phyloP scores from a whole-genome alignment of 2,329 filamentous ascomycete species.

The Madurella fahalii region DNA sequence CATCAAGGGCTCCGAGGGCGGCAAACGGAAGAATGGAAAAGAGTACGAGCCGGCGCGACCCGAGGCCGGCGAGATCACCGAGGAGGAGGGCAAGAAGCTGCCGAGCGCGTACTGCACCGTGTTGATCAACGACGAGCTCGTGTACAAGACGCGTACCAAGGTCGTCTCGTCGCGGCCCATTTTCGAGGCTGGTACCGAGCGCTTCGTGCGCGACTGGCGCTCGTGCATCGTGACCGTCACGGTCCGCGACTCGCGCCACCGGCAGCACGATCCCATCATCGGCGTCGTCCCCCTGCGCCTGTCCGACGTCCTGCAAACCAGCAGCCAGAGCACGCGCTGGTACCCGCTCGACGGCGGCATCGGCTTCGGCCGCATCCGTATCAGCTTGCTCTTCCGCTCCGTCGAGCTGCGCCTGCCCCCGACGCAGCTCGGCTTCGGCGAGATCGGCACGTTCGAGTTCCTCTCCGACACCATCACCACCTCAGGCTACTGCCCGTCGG shows the following conservation, averaged over 20 bases:
- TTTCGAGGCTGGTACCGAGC: constrained; percentile 93
- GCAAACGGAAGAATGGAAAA: constrained; percentile 68
- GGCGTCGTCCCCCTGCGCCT: constrained; percentile 87
- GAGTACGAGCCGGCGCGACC: constrained; percentile 87
- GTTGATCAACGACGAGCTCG: constrained; percentile 78
- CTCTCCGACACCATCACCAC: constrained; percentile 65
- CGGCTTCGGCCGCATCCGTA: constrained; percentile 82
- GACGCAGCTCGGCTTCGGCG: constrained; percentile 76
- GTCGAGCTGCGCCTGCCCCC: constrained; percentile 84
- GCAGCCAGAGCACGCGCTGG: constrained; percentile 83
- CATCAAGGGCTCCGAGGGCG: constrained; percentile 70
- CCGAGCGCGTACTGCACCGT: constrained; percentile 95
- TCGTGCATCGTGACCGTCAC: constrained; percentile 81
- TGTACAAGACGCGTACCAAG: constrained; percentile 92
- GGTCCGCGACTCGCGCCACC: constrained; percentile 81
- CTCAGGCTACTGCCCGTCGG: constrained; percentile 54
- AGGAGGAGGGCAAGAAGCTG: constrained; percentile 74
- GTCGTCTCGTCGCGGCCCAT: constrained; percentile 92
- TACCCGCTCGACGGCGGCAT: constrained; percentile 96
- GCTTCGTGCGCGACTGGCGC: constrained; percentile 90
- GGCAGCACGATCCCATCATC: constrained; percentile 91
- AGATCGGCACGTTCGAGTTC: constrained; percentile 93
- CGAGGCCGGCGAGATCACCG: constrained; percentile 76
- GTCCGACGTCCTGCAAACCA: constrained; percentile 81
- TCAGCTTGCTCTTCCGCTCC: constrained; percentile 85